These are phyloP conservation scores for Globisporangium cylindrosporum DNA, from an alignment of 352 stramenopile species.

Conservation along the genomic window DNA sequence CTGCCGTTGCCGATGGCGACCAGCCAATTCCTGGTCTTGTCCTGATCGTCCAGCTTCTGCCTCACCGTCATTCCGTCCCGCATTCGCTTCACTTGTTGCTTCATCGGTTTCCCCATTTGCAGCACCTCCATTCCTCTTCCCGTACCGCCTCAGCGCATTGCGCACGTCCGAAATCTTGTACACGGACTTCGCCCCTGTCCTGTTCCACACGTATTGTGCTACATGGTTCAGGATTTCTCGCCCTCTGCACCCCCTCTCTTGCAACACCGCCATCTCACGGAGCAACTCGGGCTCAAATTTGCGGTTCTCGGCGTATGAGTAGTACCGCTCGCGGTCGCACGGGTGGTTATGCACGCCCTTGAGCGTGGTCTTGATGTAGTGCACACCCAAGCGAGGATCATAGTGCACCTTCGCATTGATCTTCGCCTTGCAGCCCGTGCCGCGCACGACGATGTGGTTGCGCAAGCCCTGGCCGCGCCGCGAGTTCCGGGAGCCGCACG, in stretches of 20 bases:
- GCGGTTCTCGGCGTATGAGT: slow-evolving; percentile 8
- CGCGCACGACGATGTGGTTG: slow-evolving; percentile 3
- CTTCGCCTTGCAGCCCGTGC: slow-evolving; percentile 5
- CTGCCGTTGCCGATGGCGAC: no score
- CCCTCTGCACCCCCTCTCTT: not conserved
- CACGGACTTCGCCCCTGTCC: not conserved
- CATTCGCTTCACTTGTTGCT: not conserved
- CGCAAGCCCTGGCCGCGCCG: slow-evolving; percentile 4
- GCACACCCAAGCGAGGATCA: not conserved
- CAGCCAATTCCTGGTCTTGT: not conserved
- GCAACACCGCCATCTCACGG: slow-evolving; percentile 4
- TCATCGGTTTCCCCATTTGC: not conserved
- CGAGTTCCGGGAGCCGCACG: not conserved
- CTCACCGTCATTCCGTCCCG: not conserved
- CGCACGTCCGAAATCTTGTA: slow-evolving; percentile 7
- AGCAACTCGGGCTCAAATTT: slow-evolving; percentile 4
- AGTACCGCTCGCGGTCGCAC: slow-evolving; percentile 6
- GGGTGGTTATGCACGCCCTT: slow-evolving; percentile 9
- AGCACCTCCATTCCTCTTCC: not conserved
- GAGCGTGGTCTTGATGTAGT: not conserved
- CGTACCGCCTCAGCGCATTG: slow-evolving; percentile 1
- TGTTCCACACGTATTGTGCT: not conserved
- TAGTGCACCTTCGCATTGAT: not conserved
- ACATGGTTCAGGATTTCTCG: not conserved
- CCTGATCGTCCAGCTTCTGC: not conserved